Percentiles rank a stretch among this genome's conserved stretches.
Evolutionary conservation across 179 eudicot genomes (phyloP).

Genomic region (Gypsophila paniculata): DNA sequence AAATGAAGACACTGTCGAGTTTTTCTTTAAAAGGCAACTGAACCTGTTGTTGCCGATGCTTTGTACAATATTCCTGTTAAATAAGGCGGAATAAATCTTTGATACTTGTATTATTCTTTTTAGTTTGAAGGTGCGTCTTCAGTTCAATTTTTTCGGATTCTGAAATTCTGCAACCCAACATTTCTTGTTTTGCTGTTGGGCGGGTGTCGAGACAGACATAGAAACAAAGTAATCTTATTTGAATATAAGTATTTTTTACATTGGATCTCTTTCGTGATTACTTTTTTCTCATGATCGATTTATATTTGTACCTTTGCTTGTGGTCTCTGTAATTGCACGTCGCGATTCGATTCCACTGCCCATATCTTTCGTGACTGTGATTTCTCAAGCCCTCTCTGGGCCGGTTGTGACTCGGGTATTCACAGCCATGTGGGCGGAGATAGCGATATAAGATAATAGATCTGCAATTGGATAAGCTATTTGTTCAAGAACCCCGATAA

Average conservation of each 20-base stretch:
- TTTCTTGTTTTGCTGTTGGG: conserved; percentile 24
- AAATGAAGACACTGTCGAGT: conserved; percentile 13
- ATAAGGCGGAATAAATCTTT: conserved; percentile 31
- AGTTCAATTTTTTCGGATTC: neutral
- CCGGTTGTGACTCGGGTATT: too few relatives aligned
- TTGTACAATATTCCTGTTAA: conserved; percentile 27
- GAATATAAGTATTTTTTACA: neutral
- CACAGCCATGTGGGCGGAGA: too few relatives aligned
- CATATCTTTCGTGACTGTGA: too few relatives aligned
- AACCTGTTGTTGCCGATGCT: conserved; percentile 17
- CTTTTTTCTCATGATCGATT: too few relatives aligned
- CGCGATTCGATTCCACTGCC: too few relatives aligned
- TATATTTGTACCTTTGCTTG: too few relatives aligned
- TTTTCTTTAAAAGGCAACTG: conserved; percentile 10
- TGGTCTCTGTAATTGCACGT: too few relatives aligned
- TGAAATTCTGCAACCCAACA: conserved; percentile 12
- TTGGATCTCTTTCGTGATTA: neutral
- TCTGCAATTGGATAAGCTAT: too few relatives aligned
- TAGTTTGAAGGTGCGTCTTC: conserved; percentile 16
- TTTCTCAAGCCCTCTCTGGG: too few relatives aligned
- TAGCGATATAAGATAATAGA: too few relatives aligned
- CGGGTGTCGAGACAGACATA: neutral
- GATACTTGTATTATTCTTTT: conserved; percentile 20
- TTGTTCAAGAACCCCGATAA: too few relatives aligned
- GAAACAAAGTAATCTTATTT: neutral